Base-by-base conservation (phyloP, 208 protist species). In the Leishmania aethiopica region DNA sequence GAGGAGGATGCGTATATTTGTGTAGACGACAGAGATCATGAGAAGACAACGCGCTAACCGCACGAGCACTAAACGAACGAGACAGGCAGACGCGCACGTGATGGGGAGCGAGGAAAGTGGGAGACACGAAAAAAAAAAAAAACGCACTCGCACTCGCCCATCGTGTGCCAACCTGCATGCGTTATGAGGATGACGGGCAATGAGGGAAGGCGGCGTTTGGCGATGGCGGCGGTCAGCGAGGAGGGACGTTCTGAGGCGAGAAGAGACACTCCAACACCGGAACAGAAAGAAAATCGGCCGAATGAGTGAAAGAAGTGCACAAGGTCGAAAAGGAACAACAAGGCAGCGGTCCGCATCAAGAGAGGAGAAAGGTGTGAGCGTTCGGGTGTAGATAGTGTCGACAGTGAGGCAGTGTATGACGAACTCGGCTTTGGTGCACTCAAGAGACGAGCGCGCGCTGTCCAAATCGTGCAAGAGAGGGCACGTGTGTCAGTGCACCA, bases 261-360 rank as follows among this genome's bases (percentile, higher is more conserved):
- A 55, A 13, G 51, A 55, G 1, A 22, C 51, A 55, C 51, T 8
- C 51, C 51, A 55, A 22, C 51, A 55, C 28, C 11, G 19, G 28
- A 28, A 25, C 53, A 57, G 59, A 59, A 59, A 2, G 51, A 74
- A 74, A 35, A 74, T 8, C 3, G 37, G 45, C 45, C 19, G 32
- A 74, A 32, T 1, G 15, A 60, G 60, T 37, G 17, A 3, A 42
- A 73, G 45, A 74, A 51, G 45, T 22, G 55, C 15, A 70, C 32
- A 62, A 25, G n/a, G 32, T 28, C 6, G 53, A 49, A 59, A 86
- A 53, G 17, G 51, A 75, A 49, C 37, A 83, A 37, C 47, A 40
- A 76, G 51, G 22, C 7, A 75, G 32, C 32, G 13, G 64, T 11
- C 47, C 28, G 13, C 32, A 32, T 51, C 13, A 42, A 59, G 51